These are phyloP conservation scores for Pseudoneurospora amorphoporcata DNA, from an alignment of 495 filamentous ascomycete species.

Conservation along the genomic window DNA sequence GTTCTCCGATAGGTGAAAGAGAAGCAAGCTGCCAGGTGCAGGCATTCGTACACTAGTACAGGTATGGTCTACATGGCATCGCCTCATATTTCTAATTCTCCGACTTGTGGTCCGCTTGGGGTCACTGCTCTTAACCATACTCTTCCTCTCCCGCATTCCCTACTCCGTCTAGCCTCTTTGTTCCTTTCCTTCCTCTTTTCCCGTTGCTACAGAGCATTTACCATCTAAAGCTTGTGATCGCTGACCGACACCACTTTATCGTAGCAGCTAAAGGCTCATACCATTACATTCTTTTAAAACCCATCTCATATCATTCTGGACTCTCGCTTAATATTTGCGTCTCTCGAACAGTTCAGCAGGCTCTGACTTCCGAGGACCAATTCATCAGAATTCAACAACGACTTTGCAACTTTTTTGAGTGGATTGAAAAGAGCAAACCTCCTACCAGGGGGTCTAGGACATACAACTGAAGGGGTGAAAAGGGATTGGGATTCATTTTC, in stretches of 20 bases:
- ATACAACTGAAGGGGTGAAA: conserved; percentile 1
- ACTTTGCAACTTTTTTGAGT: conserved; percentile 6
- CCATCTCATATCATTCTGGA: conserved; percentile 23
- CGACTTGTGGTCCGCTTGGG: conserved; percentile 23
- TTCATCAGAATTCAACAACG: conserved; percentile 1
- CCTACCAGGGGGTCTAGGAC: conserved; percentile 10
- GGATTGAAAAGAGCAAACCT: conserved; percentile 3
- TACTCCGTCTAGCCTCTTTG: conserved; percentile 18
- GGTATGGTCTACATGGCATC: conserved; percentile 41
- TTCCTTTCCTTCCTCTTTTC: conserved; percentile 17
- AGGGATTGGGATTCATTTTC: conserved; percentile 4
- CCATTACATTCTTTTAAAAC: conserved; percentile 19
- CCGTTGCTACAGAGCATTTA: conserved; percentile 24
- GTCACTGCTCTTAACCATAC: conserved; percentile 34
- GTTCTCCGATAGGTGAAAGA: conserved; percentile 6
- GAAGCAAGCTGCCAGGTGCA: conserved; percentile 26
- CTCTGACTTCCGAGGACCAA: conserved; percentile 36
- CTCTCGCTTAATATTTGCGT: conserved; percentile 16
- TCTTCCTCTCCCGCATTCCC: conserved; percentile 31
- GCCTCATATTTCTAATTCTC: conserved; percentile 30
- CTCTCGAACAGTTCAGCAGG: conserved; percentile 43
- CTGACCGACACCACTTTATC: conserved; percentile 30
- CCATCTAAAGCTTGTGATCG: conserved; percentile 26
- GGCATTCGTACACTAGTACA: conserved; percentile 34
- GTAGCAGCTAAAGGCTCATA: conserved; percentile 36